Evolutionary conservation across 805 yeast species (phyloP).

Genomic region (Barnettozyma sucrosica): DNA sequence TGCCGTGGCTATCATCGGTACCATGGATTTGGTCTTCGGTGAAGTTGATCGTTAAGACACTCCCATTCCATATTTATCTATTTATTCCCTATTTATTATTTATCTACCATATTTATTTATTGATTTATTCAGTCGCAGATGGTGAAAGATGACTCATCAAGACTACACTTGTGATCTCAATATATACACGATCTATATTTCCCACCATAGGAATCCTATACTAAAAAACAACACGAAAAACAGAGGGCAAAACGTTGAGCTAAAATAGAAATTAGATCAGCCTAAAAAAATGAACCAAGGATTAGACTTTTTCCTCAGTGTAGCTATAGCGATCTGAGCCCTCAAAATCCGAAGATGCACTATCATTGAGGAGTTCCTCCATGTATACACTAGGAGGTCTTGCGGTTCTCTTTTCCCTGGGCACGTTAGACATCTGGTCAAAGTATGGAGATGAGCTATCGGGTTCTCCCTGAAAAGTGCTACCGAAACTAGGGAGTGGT

Average conservation of each 20-base stretch:
- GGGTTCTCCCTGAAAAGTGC: slow-evolving; percentile 2
- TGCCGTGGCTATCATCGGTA: slow-evolving; percentile 90
- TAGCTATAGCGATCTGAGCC: background rate
- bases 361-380: slow-evolving; percentile 38
- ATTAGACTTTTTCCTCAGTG: slow-evolving; percentile 18
- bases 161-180: background rate
- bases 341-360: background rate
- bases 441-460: slow-evolving; percentile 12
- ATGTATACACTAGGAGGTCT: slow-evolving; percentile 47
- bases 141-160: background rate
- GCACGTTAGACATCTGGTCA: slow-evolving; percentile 4
- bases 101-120: slow-evolving; percentile 8
- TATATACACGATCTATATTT: background rate
- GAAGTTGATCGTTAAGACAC: slow-evolving; percentile 73
- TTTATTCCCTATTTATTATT: slow-evolving; percentile 8
- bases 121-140: slow-evolving; percentile 7
- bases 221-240: too few species aligned
- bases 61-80: background rate
- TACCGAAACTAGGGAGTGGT: slow-evolving; percentile 9
- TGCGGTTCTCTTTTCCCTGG: slow-evolving; percentile 13
- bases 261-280: too few species aligned
- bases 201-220: background rate
- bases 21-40: slow-evolving; percentile 93
- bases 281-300: background rate
- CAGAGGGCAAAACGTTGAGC: too few species aligned